A percentile compares a stretch with the other conserved stretches of the same genome.
Evolutionary conservation across 2,329 filamentous ascomycete species (phyloP).

Genomic region (Cryphonectria parasitica): DNA sequence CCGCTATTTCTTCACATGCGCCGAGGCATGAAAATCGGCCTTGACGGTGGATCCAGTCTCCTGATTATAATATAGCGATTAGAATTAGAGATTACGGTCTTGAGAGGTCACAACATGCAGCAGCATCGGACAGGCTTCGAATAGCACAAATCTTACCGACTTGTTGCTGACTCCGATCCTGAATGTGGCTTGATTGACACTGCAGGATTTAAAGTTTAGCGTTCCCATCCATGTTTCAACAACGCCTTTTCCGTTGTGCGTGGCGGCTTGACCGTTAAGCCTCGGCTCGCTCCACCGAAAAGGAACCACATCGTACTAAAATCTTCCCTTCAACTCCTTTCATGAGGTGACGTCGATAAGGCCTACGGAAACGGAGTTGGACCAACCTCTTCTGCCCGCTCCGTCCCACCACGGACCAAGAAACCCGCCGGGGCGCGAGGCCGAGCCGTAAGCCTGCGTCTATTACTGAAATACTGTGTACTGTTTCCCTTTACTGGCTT

Average conservation of each 20-base stretch:
- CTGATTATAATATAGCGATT: background rate
- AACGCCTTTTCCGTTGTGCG: background rate
- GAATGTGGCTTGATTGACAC: background rate
- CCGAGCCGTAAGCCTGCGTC: background rate
- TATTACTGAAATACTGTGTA: no score
- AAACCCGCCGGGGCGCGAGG: background rate
- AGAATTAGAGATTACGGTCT: background rate
- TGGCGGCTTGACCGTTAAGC: background rate
- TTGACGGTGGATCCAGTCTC: background rate
- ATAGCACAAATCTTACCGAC: background rate
- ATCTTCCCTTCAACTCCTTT: background rate
- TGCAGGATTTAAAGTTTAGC: background rate
- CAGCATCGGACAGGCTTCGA: background rate
- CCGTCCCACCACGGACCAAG: background rate
- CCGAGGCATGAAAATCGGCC: background rate
- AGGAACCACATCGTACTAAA: background rate
- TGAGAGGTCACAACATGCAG: background rate
- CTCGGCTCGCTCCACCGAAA: background rate
- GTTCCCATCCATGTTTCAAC: background rate
- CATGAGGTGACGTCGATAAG: background rate
- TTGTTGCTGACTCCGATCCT: background rate
- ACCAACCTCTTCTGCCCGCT: background rate
- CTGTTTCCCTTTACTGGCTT: background rate
- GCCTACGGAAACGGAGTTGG: background rate
- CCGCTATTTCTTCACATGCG: background rate